A percentile compares a stretch with the other conserved stretches of the same genome.
phyloP scores from a whole-genome alignment of 129 eudicot genomes.

The Chrysanthemum lavandulifolium region DNA sequence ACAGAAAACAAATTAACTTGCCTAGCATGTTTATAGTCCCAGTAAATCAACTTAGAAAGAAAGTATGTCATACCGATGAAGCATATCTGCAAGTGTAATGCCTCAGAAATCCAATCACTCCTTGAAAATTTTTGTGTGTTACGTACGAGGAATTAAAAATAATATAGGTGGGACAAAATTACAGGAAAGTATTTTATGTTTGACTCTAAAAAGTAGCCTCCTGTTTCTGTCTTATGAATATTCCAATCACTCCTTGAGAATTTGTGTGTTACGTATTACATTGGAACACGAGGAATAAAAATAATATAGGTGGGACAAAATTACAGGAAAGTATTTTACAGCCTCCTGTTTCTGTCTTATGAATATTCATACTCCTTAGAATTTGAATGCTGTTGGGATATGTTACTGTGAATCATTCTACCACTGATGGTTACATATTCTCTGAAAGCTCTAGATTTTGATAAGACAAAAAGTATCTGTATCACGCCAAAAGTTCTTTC shows the following conservation, averaged over 20 bases:
- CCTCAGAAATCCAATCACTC: not conserved
- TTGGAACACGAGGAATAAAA: not conserved
- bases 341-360: not conserved
- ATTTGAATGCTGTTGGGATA: not conserved
- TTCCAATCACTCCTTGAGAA: not conserved
- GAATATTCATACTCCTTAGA: not conserved
- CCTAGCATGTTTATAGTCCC: not conserved
- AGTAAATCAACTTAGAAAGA: not conserved
- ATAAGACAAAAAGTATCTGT: not conserved
- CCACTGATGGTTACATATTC: not conserved
- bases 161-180: not conserved
- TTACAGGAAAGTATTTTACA: not conserved
- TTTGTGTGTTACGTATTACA: not conserved
- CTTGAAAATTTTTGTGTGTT: not conserved
- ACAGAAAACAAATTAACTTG: too few species aligned
- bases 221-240: not conserved
- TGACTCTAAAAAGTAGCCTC: not conserved
- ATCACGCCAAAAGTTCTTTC: not conserved
- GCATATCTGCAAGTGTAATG: conserved; percentile 14
- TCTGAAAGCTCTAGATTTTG: not conserved
- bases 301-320: not conserved
- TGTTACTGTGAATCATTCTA: not conserved
- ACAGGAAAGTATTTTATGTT: not conserved
- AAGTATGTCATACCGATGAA: conserved; percentile 10
- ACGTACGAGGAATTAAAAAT: not conserved